Base-by-base conservation (phyloP, 2,329 filamentous ascomycete genomes). In the Talaromyces amestolkiae region DNA sequence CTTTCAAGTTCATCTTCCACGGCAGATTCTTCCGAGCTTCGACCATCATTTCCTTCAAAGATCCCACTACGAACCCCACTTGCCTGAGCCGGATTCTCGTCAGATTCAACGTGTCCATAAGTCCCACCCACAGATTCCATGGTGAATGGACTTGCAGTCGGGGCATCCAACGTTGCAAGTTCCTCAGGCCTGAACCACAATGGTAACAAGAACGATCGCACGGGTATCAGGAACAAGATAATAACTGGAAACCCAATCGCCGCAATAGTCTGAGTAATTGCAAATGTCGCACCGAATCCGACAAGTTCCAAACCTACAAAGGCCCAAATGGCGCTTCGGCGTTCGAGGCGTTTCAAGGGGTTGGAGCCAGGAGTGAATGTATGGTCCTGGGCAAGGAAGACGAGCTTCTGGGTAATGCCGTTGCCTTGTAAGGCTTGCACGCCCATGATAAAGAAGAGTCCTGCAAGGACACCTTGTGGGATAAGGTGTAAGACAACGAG, bases 401-500 rank as follows among this genome's bases (percentile, higher is more conserved):
- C 75, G 9, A 93, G 75, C 76, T 93, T 93, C 67, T 84, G 79
- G 0, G 90, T 93, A 73, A 94, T 91, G 24, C 91, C 91, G 73
- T 94, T 94, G 27, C 80, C 88, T 73, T 88, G 85, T 37, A 94
- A 85, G 3, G 91, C 91, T 78, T 93, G 89, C 67, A 91, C 83
- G 49, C 91, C 91, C 91, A 94, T 93, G 74, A 92, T 86, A 78
- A 93, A 93, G 82, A 94, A 94, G 31, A 94, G 83, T 0, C 91
- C 91, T 0, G 91, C 91, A 64, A 94, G 84, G 1, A 93, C 90
- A 66, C 88, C 90, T 73, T 93, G 90, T 0, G 91, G 91, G 69
- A 94, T 91, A 10, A 92, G 84, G 71, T 92, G 89, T 10, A 94
- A 81, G 17, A 93, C 90, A 22, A 88, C 79, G 1, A 94, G 85